Conservation (phyloP, 768 basidiomycete species). For the Naganishia antarctica region DNA sequence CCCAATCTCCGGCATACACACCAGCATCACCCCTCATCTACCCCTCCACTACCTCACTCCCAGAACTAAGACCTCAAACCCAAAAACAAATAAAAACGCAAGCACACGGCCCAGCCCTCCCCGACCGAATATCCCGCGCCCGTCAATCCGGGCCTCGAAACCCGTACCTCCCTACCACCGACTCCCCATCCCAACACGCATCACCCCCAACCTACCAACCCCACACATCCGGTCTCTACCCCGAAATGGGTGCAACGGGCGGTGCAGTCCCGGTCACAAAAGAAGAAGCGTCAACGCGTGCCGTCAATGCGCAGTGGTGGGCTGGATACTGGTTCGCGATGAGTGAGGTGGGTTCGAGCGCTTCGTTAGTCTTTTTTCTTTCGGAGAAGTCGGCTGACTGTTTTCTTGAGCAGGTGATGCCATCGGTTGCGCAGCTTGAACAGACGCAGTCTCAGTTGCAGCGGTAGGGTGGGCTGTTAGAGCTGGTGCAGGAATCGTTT, state of each 20-base stretch:
- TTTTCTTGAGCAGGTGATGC: slow-evolving; percentile 4
- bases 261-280: slow-evolving; percentile 15
- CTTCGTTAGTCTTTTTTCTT: neutral
- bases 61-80: too few relatives aligned
- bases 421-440: slow-evolving; percentile 4
- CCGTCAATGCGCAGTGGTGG: slow-evolving; percentile 47
- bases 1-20: slow-evolving; percentile 23
- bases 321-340: slow-evolving; percentile 49
- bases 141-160: neutral
- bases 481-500: too few relatives aligned
- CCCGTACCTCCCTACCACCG: neutral
- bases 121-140: slow-evolving; percentile 5
- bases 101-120: slow-evolving; percentile 13
- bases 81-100: neutral
- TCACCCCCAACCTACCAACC: slow-evolving; percentile 12
- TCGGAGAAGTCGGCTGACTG: neutral
- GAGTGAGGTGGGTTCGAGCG: slow-evolving; percentile 22
- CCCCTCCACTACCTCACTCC: neutral
- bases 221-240: slow-evolving; percentile 8
- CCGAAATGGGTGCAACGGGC: slow-evolving; percentile 15
- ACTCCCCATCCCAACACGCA: neutral
- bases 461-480: too few relatives aligned
- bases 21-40: slow-evolving; percentile 18
- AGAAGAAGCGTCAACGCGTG: slow-evolving; percentile 38
- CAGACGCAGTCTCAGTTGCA: slow-evolving; percentile 15